Evolutionary conservation across 179 eudicot genomes (phyloP), one percentile per base, ranked within the genome.

Genomic region (Beta corolliflora): DNA sequence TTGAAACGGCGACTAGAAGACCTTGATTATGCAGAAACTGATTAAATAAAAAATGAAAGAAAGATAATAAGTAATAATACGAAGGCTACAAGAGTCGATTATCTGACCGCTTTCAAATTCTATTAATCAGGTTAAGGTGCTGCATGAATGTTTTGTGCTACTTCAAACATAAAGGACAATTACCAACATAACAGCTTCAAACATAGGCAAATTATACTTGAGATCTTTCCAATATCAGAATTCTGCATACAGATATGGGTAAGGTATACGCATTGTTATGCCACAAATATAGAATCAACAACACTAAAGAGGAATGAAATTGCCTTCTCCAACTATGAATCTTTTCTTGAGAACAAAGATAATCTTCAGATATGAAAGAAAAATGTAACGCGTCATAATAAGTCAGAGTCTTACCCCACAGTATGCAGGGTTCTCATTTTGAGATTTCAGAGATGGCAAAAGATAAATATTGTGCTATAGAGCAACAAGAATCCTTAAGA

Each of bases 11-110:
- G 81, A 83, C 88, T 36, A 97, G 91, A 82, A 91, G 89, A 78
- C 98, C 99, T 92, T 92, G 97, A 86, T 97, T 97, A 81, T 94
- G 89, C 83, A 97, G 86, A 84, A 97, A 97, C 99, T 97, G 94
- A 79, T 77, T 36, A 1, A 36, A 36, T 36, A 36, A 0, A 36
- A 52, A 74, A 48, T 71, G 29, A 60, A 60, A 11, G 23, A 61
- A 29, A 60, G 70, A 78, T 14, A 72, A 54, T 65, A 56, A 44
- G 76, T 36, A 76, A 79, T 23, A 8, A 69, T 60, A 71, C 36
- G 12, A 52, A 29, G 19, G 18, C 46, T 54, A 53, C 1, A 21
- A 55, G 29, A 25, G 14, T 31, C 23, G 15, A 45, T 18, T 36
- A 74, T 45, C 23, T 2, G 5, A 66, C 19, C 65, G 12, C 48